Percentiles rank a stretch among this genome's conserved stretches.
These are phyloP conservation scores for Ceratocystis diversiconidia DNA, from an alignment of 2,329 filamentous ascomycete species.

Conservation along the genomic window DNA sequence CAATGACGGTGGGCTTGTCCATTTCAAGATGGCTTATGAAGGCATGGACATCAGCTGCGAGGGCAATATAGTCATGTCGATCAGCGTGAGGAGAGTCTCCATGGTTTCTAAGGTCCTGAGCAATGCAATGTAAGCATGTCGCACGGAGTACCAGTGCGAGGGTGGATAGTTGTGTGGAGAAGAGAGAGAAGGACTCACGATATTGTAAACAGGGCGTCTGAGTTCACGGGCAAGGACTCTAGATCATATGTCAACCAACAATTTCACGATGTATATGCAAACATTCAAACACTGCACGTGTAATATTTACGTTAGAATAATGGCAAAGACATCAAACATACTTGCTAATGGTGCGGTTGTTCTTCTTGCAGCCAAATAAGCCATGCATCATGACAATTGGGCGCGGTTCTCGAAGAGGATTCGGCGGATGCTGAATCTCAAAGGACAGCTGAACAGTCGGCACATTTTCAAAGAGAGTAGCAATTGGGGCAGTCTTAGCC, in stretches of 20 bases:
- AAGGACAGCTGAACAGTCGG: slow-evolving; percentile 37
- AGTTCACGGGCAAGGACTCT: slow-evolving; percentile 72
- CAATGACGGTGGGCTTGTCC: slow-evolving; percentile 62
- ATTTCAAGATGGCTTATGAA: slow-evolving; percentile 64
- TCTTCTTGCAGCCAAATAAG: slow-evolving; percentile 88
- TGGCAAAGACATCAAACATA: slow-evolving; percentile 32
- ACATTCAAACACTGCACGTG: no score
- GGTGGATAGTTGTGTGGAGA: not conserved
- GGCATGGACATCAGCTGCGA: slow-evolving; percentile 68
- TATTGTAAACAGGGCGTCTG: slow-evolving; percentile 63
- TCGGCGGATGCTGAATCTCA: slow-evolving; percentile 49
- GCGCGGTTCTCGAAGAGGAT: slow-evolving; percentile 27
- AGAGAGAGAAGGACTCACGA: slow-evolving; percentile 41
- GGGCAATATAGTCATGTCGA: slow-evolving; percentile 63
- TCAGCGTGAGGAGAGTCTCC: slow-evolving; percentile 70
- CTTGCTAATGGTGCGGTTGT: slow-evolving; percentile 91
- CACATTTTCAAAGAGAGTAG: slow-evolving; percentile 10
- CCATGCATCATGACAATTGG: slow-evolving; percentile 86
- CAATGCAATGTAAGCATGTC: slow-evolving; percentile 19
- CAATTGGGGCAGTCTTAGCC: not conserved
- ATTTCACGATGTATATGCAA: no score
- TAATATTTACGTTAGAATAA: no score
- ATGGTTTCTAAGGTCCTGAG: slow-evolving; percentile 79
- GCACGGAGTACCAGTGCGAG: not conserved
- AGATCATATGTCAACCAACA: slow-evolving; percentile 2